A percentile compares a stretch with the other conserved stretches of the same genome.
phyloP scores from a whole-genome alignment of 208 protist species.

The Leishmania amazonensis region DNA sequence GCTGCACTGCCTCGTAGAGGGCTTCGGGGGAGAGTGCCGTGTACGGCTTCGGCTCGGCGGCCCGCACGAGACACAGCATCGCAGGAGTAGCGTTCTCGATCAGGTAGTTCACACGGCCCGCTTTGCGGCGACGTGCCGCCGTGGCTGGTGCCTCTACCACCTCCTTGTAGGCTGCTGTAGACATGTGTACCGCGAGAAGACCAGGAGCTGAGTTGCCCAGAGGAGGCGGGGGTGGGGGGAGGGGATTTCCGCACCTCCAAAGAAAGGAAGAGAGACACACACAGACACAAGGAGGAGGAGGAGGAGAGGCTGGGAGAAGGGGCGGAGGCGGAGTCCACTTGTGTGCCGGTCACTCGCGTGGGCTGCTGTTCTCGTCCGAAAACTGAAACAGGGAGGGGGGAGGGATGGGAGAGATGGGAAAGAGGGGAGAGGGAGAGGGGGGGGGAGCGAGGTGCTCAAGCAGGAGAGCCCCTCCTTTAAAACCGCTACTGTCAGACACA shows the following conservation, averaged over 20 bases:
- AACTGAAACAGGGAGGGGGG: not conserved
- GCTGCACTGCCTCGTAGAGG: constrained; percentile 45
- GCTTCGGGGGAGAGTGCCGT: constrained; percentile 49
- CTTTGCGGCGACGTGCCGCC: constrained; percentile 16
- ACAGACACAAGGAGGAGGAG: too few relatives aligned
- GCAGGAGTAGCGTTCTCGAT: constrained; percentile 58
- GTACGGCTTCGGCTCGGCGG: constrained; percentile 63
- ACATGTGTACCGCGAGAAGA: not conserved
- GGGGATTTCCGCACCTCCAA: not conserved
- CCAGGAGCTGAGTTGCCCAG: not conserved
- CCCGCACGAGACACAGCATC: constrained; percentile 66
- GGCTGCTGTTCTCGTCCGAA: not conserved
- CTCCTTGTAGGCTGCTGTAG: constrained; percentile 18
- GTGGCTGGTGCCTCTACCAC: constrained; percentile 19
- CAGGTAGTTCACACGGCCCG: constrained; percentile 56
- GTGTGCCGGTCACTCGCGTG: not conserved
- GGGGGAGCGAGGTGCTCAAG: not conserved
- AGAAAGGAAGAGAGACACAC: not conserved
- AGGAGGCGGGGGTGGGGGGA: not conserved
- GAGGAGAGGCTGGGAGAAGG: not conserved
- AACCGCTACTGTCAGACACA: not conserved
- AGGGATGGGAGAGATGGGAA: not conserved
- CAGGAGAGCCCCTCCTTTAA: too few relatives aligned
- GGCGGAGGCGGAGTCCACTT: not conserved
- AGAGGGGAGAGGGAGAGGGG: not conserved